A percentile compares a stretch with the other conserved stretches of the same genome.
phyloP scores from a whole-genome alignment of 495 filamentous ascomycete genomes.

The Parmelia sp. region DNA sequence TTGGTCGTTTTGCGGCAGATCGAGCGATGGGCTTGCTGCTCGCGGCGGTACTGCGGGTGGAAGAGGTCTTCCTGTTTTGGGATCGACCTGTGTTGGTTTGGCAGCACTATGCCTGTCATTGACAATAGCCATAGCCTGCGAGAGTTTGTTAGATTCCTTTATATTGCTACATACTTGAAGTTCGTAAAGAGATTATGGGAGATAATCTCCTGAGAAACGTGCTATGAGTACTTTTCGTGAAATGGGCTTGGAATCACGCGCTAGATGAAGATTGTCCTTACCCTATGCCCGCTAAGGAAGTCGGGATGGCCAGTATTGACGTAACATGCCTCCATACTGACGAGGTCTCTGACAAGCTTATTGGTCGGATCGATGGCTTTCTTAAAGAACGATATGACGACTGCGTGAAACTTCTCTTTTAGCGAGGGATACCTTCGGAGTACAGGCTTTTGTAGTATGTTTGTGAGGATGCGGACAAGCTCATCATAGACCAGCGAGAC shows the following conservation, averaged over 20 bases:
- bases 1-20: conserved; percentile 50
- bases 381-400: conserved; percentile 96
- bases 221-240: background rate
- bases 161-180: background rate
- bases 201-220: background rate
- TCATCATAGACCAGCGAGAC: conserved; percentile 96
- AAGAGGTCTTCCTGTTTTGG: conserved; percentile 95
- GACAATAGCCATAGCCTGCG: conserved; percentile 89
- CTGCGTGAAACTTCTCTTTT: conserved; percentile 93
- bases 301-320: conserved; percentile 99
- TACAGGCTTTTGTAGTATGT: conserved; percentile 79
- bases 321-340: conserved; percentile 92
- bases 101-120: conserved; percentile 62
- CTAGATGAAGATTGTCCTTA: conserved; percentile 32
- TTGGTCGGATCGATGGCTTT: conserved; percentile 96
- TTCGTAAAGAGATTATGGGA: background rate
- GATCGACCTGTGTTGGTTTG: conserved; percentile 94
- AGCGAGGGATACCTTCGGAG: conserved; percentile 88
- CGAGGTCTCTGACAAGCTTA: conserved; percentile 90
- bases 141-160: conserved; percentile 1
- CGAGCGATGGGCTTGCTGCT: conserved; percentile 59
- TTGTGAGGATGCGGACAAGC: conserved; percentile 87
- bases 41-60: conserved; percentile 58
- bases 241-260: background rate
- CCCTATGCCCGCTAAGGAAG: conserved; percentile 90